Base-by-base conservation (phyloP, 768 basidiomycete genomes). In the Amanita muscaria region DNA sequence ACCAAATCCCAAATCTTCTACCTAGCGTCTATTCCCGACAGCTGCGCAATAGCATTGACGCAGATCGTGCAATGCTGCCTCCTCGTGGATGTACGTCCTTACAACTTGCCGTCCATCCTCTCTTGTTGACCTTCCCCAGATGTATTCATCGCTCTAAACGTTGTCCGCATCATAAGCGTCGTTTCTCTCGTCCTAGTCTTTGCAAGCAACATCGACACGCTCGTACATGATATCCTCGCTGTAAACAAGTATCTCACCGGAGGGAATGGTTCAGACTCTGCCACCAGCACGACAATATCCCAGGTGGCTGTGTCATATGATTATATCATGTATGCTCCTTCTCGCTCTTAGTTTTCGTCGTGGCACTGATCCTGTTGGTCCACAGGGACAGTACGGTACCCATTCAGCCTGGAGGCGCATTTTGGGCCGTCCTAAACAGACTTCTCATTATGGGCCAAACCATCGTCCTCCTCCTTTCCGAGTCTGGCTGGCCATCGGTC, bases 401-500 rank as follows among this genome's bases (percentile, higher is more conserved):
- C 3, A 88, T 89, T 62, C 90, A 94, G 60, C 76, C 87, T 23
- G 91, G 87, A 15, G 91, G 91, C 21, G 76, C 78, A 7, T 94
- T 96, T 65, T 96, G 90, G 87, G 86, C 88, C 4, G 80, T 94
- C 49, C 67, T 93, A 50, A 88, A 89, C 63, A 73, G 88, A 48
- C 72, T 94, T 45, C 76, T 94, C 61, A 88, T 94, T 61, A 77
- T 91, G 49, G 80, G 86, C 62, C 86, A 92, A 67, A 76, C 83
- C 49, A 60, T 91, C 55, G 69, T 89, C 24, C 79, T 94, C 56
- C 63, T 91, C 49, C 62, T 91, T 46, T 85, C 90, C 45, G 92
- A 96, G 63, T 50, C 91, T 47, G 80, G 85, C 50, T 86, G 88
- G 76, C 88, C 88, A 9, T 62, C 74, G 6, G 58, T 67, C 23